Percentiles rank a stretch among this genome's conserved stretches.
phyloP scores from a whole-genome alignment of 139 green algal genomes.

The Asterochloris erici region DNA sequence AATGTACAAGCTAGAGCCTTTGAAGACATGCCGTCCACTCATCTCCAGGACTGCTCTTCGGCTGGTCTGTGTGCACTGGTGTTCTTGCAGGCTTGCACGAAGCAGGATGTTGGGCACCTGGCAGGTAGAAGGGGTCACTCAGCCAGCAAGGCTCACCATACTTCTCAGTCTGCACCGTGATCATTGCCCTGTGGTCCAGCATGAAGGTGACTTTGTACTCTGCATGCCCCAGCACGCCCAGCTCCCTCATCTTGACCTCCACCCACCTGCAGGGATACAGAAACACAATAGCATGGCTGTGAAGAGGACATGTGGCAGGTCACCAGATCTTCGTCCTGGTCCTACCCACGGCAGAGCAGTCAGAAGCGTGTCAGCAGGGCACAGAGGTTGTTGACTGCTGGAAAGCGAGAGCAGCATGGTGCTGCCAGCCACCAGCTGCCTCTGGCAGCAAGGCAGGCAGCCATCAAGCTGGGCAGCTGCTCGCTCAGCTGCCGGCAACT shows the following conservation, averaged over 20 bases:
- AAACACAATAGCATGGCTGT: too few species aligned
- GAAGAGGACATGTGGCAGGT: too few species aligned
- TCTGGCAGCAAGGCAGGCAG: too few species aligned
- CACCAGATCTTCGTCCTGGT: too few species aligned
- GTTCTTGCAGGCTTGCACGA: background rate
- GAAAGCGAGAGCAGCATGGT: too few species aligned
- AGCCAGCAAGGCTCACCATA: slow-evolving; percentile 30
- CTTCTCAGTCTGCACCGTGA: slow-evolving; percentile 70
- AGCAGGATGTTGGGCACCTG: background rate
- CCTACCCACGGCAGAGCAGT: too few species aligned
- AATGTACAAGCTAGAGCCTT: background rate
- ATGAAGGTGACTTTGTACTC: slow-evolving; percentile 63
- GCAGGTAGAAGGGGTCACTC: background rate
- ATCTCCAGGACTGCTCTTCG: background rate
- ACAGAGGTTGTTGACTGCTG: too few species aligned
- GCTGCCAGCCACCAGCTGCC: too few species aligned
- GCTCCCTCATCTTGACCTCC: slow-evolving; percentile 73
- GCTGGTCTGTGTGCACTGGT: background rate
- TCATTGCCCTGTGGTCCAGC: slow-evolving; percentile 87
- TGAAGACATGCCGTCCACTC: background rate
- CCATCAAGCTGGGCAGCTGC: too few species aligned
- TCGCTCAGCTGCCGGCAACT: too few species aligned
- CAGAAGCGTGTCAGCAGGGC: too few species aligned
- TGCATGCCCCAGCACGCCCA: slow-evolving; percentile 76
- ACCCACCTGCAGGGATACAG: background rate